phyloP scores from a whole-genome alignment of 805 yeast genomes.

The Kodamaea hsintzibuensis region DNA sequence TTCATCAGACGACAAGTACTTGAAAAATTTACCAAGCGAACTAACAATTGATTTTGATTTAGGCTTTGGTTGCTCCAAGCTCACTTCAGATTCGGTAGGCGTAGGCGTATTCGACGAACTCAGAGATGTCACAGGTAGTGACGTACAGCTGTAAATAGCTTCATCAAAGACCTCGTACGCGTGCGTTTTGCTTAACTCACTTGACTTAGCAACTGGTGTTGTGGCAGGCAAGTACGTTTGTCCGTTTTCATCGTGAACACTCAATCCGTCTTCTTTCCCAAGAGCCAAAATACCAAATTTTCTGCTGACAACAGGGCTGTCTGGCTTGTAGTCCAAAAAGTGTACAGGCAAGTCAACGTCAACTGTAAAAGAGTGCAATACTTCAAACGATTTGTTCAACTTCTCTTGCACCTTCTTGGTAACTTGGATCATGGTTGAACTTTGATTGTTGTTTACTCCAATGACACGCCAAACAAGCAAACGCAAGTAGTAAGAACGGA shows the following conservation, averaged over 20 bases:
- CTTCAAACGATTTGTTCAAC: slow-evolving; percentile 28
- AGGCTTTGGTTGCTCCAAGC: slow-evolving; percentile 4
- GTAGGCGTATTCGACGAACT: slow-evolving; percentile 4
- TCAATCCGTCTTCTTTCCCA: slow-evolving; percentile 24
- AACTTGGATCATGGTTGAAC: slow-evolving; percentile 31
- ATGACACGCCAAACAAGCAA: slow-evolving; percentile 67
- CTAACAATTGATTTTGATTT: slow-evolving; percentile 25
- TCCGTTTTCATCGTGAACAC: slow-evolving; percentile 8
- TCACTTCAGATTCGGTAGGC: neutral
- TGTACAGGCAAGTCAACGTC: neutral
- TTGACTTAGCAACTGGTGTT: slow-evolving; percentile 19
- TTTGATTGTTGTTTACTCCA: slow-evolving; percentile 42
- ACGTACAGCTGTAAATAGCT: slow-evolving; percentile 49
- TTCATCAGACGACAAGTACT: slow-evolving; percentile 36
- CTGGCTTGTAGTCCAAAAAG: slow-evolving; percentile 32
- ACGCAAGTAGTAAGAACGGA: slow-evolving; percentile 67
- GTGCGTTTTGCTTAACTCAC: slow-evolving; percentile 50
- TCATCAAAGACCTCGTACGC: slow-evolving; percentile 69
- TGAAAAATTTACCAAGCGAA: slow-evolving; percentile 38
- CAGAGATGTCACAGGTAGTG: slow-evolving; percentile 17
- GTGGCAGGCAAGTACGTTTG: slow-evolving; percentile 16
- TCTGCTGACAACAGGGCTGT: slow-evolving; percentile 47
- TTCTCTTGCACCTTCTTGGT: slow-evolving; percentile 32
- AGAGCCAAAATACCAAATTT: slow-evolving; percentile 46
- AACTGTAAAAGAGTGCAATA: slow-evolving; percentile 28